These are phyloP conservation scores for Oidium heveae DNA, from an alignment of 2,329 filamentous ascomycete genomes.

Conservation along the genomic window DNA sequence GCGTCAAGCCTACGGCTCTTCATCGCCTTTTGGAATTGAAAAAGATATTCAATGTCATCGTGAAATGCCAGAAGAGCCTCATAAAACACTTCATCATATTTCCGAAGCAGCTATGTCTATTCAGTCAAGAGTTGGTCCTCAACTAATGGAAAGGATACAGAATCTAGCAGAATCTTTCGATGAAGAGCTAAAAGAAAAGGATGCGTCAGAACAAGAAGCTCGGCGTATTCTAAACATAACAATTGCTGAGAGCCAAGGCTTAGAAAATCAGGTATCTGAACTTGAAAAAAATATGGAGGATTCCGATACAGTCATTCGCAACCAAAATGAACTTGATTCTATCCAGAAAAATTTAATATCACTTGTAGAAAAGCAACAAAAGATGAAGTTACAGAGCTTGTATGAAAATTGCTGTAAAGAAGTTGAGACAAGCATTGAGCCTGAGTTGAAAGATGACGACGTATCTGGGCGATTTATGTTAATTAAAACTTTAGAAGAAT, in stretches of 20 bases:
- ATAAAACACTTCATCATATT: slow-evolving; percentile 16
- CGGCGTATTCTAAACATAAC: slow-evolving; percentile 39
- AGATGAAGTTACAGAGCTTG: slow-evolving; percentile 15
- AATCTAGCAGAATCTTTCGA: slow-evolving; percentile 48
- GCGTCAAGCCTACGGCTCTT: slow-evolving; percentile 41
- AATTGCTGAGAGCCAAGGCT: slow-evolving; percentile 36
- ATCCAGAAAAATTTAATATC: slow-evolving; percentile 8
- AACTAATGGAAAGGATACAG: slow-evolving; percentile 47
- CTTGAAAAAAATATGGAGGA: slow-evolving; percentile 11
- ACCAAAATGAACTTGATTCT: slow-evolving; percentile 6
- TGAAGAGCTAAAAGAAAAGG: slow-evolving; percentile 49
- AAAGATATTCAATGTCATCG: slow-evolving; percentile 23
- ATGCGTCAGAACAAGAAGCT: slow-evolving; percentile 41
- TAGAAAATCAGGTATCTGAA: slow-evolving; percentile 34
- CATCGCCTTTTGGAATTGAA: slow-evolving; percentile 43
- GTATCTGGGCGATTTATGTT: slow-evolving; percentile 29
- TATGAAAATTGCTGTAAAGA: slow-evolving; percentile 19
- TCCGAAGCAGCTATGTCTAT: slow-evolving; percentile 44
- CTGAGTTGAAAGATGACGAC: slow-evolving; percentile 19
- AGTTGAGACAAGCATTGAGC: slow-evolving; percentile 19
- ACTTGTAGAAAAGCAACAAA: slow-evolving; percentile 22
- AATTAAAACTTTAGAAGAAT: slow-evolving; percentile 28
- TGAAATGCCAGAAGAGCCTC: slow-evolving; percentile 7
- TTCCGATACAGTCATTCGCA: slow-evolving; percentile 10
- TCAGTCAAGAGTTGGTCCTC: slow-evolving; percentile 39